A percentile compares a stretch with the other conserved stretches of the same genome.
phyloP scores from a whole-genome alignment of 768 basidiomycete species.

The Cubamyces sp. region DNA sequence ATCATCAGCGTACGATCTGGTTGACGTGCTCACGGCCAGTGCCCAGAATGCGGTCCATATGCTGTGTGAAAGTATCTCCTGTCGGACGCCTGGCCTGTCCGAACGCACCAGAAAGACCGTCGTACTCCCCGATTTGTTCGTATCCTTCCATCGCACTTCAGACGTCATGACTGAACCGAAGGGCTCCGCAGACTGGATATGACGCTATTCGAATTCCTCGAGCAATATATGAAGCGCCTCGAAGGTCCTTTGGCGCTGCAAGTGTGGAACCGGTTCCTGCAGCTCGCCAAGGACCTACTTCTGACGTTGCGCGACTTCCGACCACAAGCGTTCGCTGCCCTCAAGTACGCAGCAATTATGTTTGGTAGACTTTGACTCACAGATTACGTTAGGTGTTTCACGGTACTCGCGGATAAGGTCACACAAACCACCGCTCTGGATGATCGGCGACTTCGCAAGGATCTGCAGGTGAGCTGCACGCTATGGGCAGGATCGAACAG shows the following conservation, averaged over 20 bases:
- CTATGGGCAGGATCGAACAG: neutral
- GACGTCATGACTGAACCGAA: neutral
- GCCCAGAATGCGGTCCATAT: slow-evolving; percentile 88
- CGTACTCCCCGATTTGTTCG: slow-evolving; percentile 65
- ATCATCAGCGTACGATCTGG: slow-evolving; percentile 73
- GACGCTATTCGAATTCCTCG: slow-evolving; percentile 83
- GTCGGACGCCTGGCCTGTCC: slow-evolving; percentile 55
- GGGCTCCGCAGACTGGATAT: slow-evolving; percentile 58
- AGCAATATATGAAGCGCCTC: slow-evolving; percentile 78
- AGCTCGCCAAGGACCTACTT: slow-evolving; percentile 79
- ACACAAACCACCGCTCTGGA: slow-evolving; percentile 91
- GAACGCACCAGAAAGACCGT: slow-evolving; percentile 66
- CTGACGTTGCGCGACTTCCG: slow-evolving; percentile 69
- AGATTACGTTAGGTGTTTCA: slow-evolving; percentile 60
- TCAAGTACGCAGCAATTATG: slow-evolving; percentile 56
- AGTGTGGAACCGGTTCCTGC: slow-evolving; percentile 83
- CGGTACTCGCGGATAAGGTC: slow-evolving; percentile 80
- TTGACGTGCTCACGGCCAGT: slow-evolving; percentile 82
- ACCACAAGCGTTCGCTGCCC: slow-evolving; percentile 66
- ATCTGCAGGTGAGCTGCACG: slow-evolving; percentile 66
- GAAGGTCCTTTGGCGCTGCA: slow-evolving; percentile 93
- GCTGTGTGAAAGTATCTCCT: slow-evolving; percentile 80
- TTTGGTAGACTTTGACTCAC: slow-evolving; percentile 6
- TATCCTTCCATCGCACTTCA: slow-evolving; percentile 12
- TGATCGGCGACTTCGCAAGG: slow-evolving; percentile 84